A percentile compares a stretch with the other conserved stretches of the same genome.
These are phyloP conservation scores for Xerophyta viscosa DNA, from an alignment of 106 monocot genomes.

Conservation along the genomic window DNA sequence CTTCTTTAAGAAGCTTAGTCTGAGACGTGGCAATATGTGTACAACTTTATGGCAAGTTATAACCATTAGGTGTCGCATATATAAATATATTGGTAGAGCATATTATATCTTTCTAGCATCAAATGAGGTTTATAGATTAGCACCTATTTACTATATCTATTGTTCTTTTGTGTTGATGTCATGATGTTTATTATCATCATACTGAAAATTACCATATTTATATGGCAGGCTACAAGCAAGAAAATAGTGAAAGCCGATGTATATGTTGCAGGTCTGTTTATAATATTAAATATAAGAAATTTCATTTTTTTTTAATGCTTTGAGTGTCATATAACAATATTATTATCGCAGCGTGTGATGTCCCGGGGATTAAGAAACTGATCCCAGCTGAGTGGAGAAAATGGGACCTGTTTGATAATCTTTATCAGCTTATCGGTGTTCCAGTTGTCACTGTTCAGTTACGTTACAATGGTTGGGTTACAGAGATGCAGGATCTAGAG, in stretches of 20 bases:
- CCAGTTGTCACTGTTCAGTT: slow-evolving; percentile 98
- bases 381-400: slow-evolving; percentile 85
- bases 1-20: too few relatives aligned
- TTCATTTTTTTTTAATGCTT: slow-evolving; percentile 6
- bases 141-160: too few relatives aligned
- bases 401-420: slow-evolving; percentile 79
- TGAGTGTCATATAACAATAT: slow-evolving; percentile 8
- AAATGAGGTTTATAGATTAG: too few relatives aligned
- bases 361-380: slow-evolving; percentile 95
- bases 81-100: too few relatives aligned
- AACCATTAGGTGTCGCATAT: too few relatives aligned
- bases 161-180: too few relatives aligned
- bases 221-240: slow-evolving; percentile 70
- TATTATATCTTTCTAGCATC: too few relatives aligned
- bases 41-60: too few relatives aligned
- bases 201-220: slow-evolving; percentile 1
- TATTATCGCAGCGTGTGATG: slow-evolving; percentile 76
- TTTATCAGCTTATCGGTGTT: slow-evolving; percentile 87
- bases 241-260: slow-evolving; percentile 87
- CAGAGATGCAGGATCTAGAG: slow-evolving; percentile 76
- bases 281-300: neutral
- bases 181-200: neutral
- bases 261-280: slow-evolving; percentile 75
- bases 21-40: too few relatives aligned
- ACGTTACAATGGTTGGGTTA: slow-evolving; percentile 94